Evolutionary conservation across 1,139 yeast species (phyloP), one percentile per base, ranked within the genome.

Genomic region (Keqinozyma sinolaborantium): DNA sequence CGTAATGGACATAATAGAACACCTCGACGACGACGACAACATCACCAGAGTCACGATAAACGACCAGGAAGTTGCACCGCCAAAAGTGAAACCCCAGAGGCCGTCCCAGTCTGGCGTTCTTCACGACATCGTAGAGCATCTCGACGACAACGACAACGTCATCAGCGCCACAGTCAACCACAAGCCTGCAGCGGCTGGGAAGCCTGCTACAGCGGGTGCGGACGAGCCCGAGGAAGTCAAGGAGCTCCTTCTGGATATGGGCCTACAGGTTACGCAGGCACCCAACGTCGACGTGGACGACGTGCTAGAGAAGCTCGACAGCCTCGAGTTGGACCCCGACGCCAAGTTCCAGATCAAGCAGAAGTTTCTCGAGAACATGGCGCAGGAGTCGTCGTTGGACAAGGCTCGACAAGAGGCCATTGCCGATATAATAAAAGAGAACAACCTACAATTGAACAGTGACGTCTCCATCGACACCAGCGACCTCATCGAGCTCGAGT

Each of bases 1-100:
- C n/a, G n/a, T 56, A 31, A 77, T 86, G 78, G 96, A 87, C 35
- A 88, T 88, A 14, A 69, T 79, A 31, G 97, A 88, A 50, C 90
- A 83, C 34, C 56, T 88, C 25, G 95, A 87, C 52, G 95, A 83
- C 1, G 79, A 83, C 9, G 96, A 79, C 0, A 78, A 83, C 40
- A 68, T 87, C 1, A 50, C 82, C 0, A 29, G 24, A 11, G 62
- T 70, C 8, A 59, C 63, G 15, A 33, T 64, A 4, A 61, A 59
- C 31, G 46, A 58, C 23, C 32, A 44, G 25, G 31, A 20, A 5
- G 26, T 31, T n/a, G 10, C 7, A 10, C 10, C 10, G 7, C 21
- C 21, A 18, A 10, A 7, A 10, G 10, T 10, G 21, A 18, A 18
- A 18, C 21, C 21, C 33, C n/a, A n/a, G n/a, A n/a, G n/a, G n/a